These are phyloP conservation scores for Sambucus nigra DNA, from an alignment of 129 eudicot genomes.

Conservation along the genomic window DNA sequence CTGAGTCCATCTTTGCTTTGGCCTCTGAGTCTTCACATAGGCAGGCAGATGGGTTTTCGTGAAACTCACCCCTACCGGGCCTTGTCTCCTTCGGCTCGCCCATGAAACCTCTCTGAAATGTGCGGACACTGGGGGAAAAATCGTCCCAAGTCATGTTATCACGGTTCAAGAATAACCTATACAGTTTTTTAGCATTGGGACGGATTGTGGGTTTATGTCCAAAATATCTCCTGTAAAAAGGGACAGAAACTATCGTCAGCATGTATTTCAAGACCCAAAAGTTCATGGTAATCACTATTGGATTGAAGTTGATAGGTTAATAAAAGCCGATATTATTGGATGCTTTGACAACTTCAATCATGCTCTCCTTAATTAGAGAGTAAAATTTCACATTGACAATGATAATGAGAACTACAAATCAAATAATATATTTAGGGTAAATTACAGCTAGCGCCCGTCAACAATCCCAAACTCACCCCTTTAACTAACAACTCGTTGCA, in stretches of 20 bases:
- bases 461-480: no score
- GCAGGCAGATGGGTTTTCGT: conserved; percentile 71
- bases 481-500: no score
- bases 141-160: conserved; percentile 78
- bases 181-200: conserved; percentile 71
- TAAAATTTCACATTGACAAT: no score
- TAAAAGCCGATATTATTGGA: no score
- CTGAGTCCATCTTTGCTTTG: conserved; percentile 25
- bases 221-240: conserved; percentile 63
- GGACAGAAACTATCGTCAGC: conserved; percentile 1
- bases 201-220: conserved; percentile 92
- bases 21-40: conserved; percentile 60
- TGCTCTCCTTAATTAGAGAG: no score
- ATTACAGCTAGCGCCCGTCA: no score
- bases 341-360: no score
- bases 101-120: conserved; percentile 68
- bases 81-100: conserved; percentile 73
- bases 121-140: conserved; percentile 49
- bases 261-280: no score
- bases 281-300: no score
- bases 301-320: no score
- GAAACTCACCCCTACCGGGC: conserved; percentile 82
- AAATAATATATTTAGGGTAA: no score
- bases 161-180: conserved; percentile 41
- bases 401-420: no score